phyloP scores from a whole-genome alignment of 2,329 filamentous ascomycete species.

The Phialophora chinensis region DNA sequence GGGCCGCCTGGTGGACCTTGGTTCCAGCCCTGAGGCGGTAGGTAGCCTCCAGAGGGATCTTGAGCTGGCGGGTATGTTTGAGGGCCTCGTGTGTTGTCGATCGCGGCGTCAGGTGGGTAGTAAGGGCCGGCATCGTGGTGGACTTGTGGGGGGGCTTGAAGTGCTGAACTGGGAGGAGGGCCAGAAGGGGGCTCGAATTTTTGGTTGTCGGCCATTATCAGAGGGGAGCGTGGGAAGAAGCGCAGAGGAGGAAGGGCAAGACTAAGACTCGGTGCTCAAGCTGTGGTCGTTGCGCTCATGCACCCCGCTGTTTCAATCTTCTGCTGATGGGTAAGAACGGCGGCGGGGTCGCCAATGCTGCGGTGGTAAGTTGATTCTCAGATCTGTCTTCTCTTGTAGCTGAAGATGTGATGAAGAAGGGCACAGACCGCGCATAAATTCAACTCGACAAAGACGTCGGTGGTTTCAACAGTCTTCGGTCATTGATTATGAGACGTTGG shows the following conservation, averaged over 20 bases:
- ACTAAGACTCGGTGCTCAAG: not conserved
- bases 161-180: constrained; percentile 25
- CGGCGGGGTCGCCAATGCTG: not conserved
- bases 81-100: constrained; percentile 24
- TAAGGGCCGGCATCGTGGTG: constrained; percentile 40
- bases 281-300: not conserved
- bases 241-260: not conserved
- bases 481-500: constrained; percentile 19
- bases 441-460: constrained; percentile 1
- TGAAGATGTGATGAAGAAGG: not conserved
- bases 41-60: constrained; percentile 30
- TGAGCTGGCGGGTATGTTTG: constrained; percentile 31
- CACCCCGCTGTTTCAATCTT: not conserved
- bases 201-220: constrained; percentile 21
- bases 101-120: constrained; percentile 26
- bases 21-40: constrained; percentile 32
- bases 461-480: constrained; percentile 1
- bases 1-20: constrained; percentile 25
- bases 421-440: not conserved
- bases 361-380: not conserved
- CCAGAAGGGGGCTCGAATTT: constrained; percentile 33
- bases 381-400: not conserved
- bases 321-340: not conserved
- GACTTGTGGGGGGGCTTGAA: constrained; percentile 27
- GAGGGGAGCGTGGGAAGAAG: not conserved